These are phyloP conservation scores for Sclerotinia borealis DNA, from an alignment of 2,329 filamentous ascomycete species.

Conservation along the genomic window DNA sequence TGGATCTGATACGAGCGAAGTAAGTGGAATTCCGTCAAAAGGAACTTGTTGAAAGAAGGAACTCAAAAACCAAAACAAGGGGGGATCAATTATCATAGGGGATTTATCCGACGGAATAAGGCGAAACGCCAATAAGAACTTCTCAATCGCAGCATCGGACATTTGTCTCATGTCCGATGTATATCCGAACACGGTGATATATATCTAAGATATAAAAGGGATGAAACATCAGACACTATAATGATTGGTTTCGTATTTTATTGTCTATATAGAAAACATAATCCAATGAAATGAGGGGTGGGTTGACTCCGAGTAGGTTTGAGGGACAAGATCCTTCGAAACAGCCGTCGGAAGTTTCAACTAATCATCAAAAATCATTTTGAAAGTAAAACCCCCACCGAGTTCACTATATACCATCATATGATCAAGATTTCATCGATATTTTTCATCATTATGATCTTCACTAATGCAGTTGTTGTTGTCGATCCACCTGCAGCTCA, in stretches of 20 bases:
- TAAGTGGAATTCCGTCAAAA: too few species aligned
- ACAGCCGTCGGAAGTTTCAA: background rate
- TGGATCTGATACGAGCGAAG: background rate
- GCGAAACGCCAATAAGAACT: background rate
- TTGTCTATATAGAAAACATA: background rate
- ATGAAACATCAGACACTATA: background rate
- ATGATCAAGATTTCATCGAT: constrained; percentile 6
- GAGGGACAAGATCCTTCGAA: background rate
- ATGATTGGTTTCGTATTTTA: background rate
- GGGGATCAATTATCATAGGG: background rate
- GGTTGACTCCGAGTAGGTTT: background rate
- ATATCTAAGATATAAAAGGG: background rate
- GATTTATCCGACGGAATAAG: background rate
- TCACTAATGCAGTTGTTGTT: background rate
- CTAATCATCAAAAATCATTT: background rate
- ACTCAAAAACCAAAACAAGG: background rate
- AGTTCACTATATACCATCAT: too few species aligned
- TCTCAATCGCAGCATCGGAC: background rate
- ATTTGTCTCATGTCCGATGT: too few species aligned
- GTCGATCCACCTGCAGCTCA: background rate
- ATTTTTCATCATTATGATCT: background rate
- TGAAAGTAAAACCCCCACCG: background rate
- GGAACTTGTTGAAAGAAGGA: too few species aligned
- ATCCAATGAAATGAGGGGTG: background rate
- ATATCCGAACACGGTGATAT: too few species aligned